phyloP scores from a whole-genome alignment of 805 yeast species.

The Saccharomycopsis olivae region DNA sequence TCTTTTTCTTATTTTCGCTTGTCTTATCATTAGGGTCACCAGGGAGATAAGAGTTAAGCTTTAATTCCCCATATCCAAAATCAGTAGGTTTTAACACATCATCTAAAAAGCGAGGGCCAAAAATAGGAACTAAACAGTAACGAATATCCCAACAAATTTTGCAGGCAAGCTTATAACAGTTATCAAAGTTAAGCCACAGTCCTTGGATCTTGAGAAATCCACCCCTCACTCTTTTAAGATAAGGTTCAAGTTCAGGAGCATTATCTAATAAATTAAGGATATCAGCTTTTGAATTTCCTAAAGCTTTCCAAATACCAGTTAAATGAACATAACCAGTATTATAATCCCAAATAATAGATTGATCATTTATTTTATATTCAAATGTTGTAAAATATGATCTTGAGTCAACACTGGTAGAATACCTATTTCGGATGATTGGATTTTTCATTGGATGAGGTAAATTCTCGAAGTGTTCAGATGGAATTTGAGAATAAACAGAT shows the following conservation, averaged over 20 bases:
- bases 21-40: conserved; percentile 17
- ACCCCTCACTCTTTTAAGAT: conserved; percentile 70
- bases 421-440: conserved; percentile 32
- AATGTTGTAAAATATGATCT: conserved; percentile 59
- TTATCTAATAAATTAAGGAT: conserved; percentile 59
- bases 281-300: conserved; percentile 63
- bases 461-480: conserved; percentile 2
- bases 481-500: conserved; percentile 2
- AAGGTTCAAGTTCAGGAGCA: conserved; percentile 51
- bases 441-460: conserved; percentile 16
- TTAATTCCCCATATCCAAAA: conserved; percentile 54
- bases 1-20: conserved; percentile 11
- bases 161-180: conserved; percentile 57
- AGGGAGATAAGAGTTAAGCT: conserved; percentile 24
- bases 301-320: conserved; percentile 80
- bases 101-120: conserved; percentile 60
- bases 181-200: conserved; percentile 74
- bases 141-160: conserved; percentile 73
- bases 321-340: conserved; percentile 77
- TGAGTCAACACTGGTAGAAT: conserved; percentile 66
- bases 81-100: conserved; percentile 50
- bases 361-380: conserved; percentile 58
- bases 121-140: conserved; percentile 65
- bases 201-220: conserved; percentile 91
- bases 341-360: conserved; percentile 81